phyloP scores from a whole-genome alignment of 2,329 filamentous ascomycete genomes.

The Venturia pyrina region DNA sequence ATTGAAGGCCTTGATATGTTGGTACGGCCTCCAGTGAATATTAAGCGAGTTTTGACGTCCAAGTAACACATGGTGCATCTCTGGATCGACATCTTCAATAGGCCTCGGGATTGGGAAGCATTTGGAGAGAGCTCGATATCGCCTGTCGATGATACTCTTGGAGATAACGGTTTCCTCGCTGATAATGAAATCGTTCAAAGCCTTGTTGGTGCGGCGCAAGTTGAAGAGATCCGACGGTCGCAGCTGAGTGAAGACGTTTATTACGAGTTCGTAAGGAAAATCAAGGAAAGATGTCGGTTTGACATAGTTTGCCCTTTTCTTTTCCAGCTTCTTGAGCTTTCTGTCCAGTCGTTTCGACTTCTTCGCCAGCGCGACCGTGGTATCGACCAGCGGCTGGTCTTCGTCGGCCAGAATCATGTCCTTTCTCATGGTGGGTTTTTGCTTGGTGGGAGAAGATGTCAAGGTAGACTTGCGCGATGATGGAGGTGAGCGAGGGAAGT shows the following conservation, averaged over 20 bases:
- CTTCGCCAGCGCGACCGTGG: slow-evolving; percentile 38
- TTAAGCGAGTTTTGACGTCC: slow-evolving; percentile 34
- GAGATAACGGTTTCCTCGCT: slow-evolving; percentile 36
- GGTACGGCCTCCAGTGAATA: slow-evolving; percentile 42
- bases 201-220: slow-evolving; percentile 33
- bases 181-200: slow-evolving; percentile 34
- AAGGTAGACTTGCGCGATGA: no score
- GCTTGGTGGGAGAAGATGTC: neutral
- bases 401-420: slow-evolving; percentile 12
- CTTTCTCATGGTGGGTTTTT: neutral
- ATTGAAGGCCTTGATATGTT: slow-evolving; percentile 41
- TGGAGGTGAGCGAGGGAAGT: no score
- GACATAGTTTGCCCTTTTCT: slow-evolving; percentile 26
- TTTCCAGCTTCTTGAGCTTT: slow-evolving; percentile 33
- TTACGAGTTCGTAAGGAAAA: slow-evolving; percentile 44
- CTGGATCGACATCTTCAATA: slow-evolving; percentile 30
- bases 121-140: slow-evolving; percentile 41
- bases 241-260: slow-evolving; percentile 38
- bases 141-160: slow-evolving; percentile 32
- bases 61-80: slow-evolving; percentile 29
- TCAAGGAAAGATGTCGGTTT: slow-evolving; percentile 30
- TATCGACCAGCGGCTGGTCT: slow-evolving; percentile 39
- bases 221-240: slow-evolving; percentile 42
- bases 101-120: slow-evolving; percentile 43
- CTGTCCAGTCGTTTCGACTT: slow-evolving; percentile 45